Percentiles rank a stretch among this genome's conserved stretches.
phyloP scores from a whole-genome alignment of 306 rosid genomes.

The Fragaria nilgerrensis region DNA sequence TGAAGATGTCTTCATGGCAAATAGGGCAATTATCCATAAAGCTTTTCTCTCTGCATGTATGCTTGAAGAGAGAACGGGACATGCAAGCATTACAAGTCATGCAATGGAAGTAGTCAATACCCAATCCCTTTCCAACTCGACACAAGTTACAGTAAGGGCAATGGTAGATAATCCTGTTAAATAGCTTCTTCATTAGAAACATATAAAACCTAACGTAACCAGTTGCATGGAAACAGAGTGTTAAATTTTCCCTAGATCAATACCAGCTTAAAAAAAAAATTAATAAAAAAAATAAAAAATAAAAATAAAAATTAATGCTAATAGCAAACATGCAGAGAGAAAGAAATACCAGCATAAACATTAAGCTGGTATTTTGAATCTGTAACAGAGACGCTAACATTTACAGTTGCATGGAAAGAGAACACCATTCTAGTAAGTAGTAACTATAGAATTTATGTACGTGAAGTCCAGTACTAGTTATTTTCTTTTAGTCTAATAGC shows the following conservation, averaged over 20 bases:
- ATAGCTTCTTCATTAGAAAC: constrained; percentile 30
- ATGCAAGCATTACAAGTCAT: constrained; percentile 98
- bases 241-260: not conserved
- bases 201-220: constrained; percentile 8
- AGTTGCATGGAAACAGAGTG: not conserved
- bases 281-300: no score
- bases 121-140: constrained; percentile 94
- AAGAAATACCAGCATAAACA: no score
- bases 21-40: constrained; percentile 90
- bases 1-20: constrained; percentile 90
- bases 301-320: not conserved
- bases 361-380: no score
- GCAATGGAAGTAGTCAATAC: constrained; percentile 89
- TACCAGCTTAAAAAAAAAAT: not conserved
- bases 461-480: not conserved
- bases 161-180: constrained; percentile 86
- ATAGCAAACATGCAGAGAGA: no score
- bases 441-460: not conserved
- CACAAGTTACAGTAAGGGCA: constrained; percentile 96
- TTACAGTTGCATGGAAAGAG: not conserved
- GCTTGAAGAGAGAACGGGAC: constrained; percentile 64
- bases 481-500: not conserved
- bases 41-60: constrained; percentile 78
- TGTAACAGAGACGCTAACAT: no score
- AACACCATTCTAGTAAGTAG: not conserved